Conservation (phyloP, 2,329 filamentous ascomycete genomes). For the Curvularia sp. region DNA sequence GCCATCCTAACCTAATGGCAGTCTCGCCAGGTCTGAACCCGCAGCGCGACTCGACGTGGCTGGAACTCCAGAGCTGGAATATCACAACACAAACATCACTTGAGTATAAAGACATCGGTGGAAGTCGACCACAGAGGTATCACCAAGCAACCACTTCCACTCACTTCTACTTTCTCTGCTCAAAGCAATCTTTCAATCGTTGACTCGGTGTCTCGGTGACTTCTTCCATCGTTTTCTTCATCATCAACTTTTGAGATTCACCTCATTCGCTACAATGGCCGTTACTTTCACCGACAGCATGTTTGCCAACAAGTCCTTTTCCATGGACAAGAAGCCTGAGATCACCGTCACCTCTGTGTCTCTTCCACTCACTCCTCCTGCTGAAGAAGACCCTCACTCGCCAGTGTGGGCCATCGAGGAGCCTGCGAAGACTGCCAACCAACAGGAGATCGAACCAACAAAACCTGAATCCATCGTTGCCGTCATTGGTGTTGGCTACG, state of each 20-base stretch:
- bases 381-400: constrained; percentile 9
- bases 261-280: constrained; percentile 7
- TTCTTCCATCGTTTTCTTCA: neutral
- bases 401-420: constrained; percentile 1
- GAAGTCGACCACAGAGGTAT: constrained; percentile 28
- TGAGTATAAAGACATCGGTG: constrained; percentile 44
- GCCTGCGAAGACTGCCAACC: neutral
- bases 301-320: constrained; percentile 7
- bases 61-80: constrained; percentile 1
- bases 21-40: constrained; percentile 1
- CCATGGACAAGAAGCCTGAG: constrained; percentile 6
- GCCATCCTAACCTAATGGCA: neutral
- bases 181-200: constrained; percentile 41
- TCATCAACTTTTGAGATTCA: neutral
- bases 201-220: neutral
- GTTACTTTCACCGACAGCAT: constrained; percentile 14
- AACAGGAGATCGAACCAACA: neutral
- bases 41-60: constrained; percentile 1
- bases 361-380: constrained; percentile 15
- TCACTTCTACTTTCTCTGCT: constrained; percentile 30
- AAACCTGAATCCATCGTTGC: constrained; percentile 34
- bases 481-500: constrained; percentile 62
- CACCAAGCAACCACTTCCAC: constrained; percentile 5
- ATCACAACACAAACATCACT: neutral
- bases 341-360: constrained; percentile 7